Evolutionary conservation across 2,329 filamentous ascomycete genomes (phyloP).

Genomic region (Diaporthe caulivora): DNA sequence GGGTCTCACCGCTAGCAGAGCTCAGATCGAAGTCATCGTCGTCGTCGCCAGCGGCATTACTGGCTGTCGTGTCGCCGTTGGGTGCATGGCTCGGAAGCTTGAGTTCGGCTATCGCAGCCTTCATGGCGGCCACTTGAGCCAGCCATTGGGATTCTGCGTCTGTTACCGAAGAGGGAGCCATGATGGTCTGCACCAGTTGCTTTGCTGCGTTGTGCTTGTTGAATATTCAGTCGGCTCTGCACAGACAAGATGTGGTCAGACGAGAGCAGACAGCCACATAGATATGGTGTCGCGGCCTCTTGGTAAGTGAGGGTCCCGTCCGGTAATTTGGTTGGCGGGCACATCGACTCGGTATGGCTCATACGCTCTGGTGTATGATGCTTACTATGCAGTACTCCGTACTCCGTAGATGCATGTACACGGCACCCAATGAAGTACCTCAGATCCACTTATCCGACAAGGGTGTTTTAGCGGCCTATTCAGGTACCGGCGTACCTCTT

Average conservation of each 20-base stretch:
- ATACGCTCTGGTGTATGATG: conserved; percentile 19
- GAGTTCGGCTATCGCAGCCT: conserved; percentile 82
- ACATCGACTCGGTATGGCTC: conserved; percentile 31
- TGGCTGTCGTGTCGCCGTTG: conserved; percentile 57
- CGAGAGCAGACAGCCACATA: neutral
- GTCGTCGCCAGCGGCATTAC: conserved; percentile 75
- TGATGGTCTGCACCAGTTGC: neutral
- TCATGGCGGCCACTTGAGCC: conserved; percentile 87
- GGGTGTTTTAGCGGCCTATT: conserved; percentile 7
- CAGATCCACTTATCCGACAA: neutral
- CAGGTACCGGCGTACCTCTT: neutral
- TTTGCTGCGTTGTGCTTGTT: neutral
- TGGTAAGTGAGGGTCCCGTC: neutral
- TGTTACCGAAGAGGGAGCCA: conserved; percentile 38
- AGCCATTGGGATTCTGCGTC: conserved; percentile 79
- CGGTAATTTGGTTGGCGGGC: neutral
- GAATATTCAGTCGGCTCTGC: neutral
- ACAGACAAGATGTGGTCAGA: neutral
- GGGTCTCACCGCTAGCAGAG: conserved; percentile 69
- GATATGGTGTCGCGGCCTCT: conserved; percentile 9
- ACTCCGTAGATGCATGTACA: neutral
- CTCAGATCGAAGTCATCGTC: conserved; percentile 65
- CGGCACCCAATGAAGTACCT: neutral
- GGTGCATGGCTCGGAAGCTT: conserved; percentile 58
- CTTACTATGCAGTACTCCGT: neutral